phyloP scores from a whole-genome alignment of 805 yeast genomes.

The Ogataea pignaliae region DNA sequence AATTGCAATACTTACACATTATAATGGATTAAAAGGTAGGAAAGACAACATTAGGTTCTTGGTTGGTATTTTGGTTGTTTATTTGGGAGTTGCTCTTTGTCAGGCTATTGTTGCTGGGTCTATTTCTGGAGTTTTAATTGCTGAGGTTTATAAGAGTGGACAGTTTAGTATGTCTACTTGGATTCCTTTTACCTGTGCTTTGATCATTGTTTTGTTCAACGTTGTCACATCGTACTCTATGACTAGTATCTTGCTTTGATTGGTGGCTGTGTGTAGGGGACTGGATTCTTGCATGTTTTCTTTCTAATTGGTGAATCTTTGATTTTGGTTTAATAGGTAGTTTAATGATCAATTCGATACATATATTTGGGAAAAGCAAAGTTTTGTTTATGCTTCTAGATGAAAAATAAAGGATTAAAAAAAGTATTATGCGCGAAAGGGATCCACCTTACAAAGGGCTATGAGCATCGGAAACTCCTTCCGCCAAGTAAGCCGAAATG shows the following conservation, averaged over 20 bases:
- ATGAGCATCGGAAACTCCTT: no score
- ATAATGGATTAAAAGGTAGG: conserved; percentile 27
- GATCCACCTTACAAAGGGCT: no score
- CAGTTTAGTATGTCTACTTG: conserved; percentile 87
- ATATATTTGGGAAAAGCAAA: no score
- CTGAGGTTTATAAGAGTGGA: conserved; percentile 76
- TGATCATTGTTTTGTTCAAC: conserved; percentile 62
- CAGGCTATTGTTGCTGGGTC: conserved; percentile 75
- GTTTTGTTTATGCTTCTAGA: no score
- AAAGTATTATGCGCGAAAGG: no score
- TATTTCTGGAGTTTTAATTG: conserved; percentile 67
- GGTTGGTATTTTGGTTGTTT: conserved; percentile 40
- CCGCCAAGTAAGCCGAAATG: no score
- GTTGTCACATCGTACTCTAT: conserved; percentile 64
- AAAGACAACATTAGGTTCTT: conserved; percentile 21
- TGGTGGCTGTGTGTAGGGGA: no score
- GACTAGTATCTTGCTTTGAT: conserved; percentile 38
- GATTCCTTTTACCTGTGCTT: conserved; percentile 85
- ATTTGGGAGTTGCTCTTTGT: conserved; percentile 48
- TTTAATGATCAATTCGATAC: no score
- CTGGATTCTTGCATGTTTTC: no score
- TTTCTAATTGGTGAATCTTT: no score
- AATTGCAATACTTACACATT: conserved; percentile 50
- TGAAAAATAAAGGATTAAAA: no score
- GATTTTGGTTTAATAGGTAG: no score